These are phyloP conservation scores for Pugionium dolabratum DNA, from an alignment of 345 rosid genomes.

Conservation along the genomic window DNA sequence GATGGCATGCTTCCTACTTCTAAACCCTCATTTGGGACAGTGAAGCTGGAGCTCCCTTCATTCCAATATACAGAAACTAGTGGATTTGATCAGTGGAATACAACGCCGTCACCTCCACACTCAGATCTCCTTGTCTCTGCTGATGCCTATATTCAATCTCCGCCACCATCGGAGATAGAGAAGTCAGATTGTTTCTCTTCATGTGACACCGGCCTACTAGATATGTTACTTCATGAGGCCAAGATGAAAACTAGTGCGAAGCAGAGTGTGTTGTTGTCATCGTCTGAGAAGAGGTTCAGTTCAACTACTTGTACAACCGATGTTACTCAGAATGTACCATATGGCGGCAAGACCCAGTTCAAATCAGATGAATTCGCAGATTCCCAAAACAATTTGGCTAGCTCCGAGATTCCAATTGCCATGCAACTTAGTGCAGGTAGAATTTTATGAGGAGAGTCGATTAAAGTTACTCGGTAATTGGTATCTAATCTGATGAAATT, in stretches of 20 bases:
- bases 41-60: conserved; percentile 99
- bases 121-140: conserved; percentile 65
- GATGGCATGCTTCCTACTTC: conserved; percentile 91
- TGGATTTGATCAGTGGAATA: conserved; percentile 67
- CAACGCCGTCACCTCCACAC: conserved; percentile 56
- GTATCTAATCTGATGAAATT: conserved; percentile 9
- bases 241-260: conserved; percentile 65
- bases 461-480: conserved; percentile 28
- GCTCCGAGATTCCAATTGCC: conserved; percentile 62
- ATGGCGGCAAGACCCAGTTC: conserved; percentile 36
- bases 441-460: conserved; percentile 64
- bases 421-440: conserved; percentile 58
- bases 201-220: conserved; percentile 82
- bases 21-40: conserved; percentile 65
- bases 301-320: conserved; percentile 50
- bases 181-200: conserved; percentile 64
- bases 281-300: conserved; percentile 63
- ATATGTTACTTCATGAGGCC: conserved; percentile 84
- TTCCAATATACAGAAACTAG: conserved; percentile 93
- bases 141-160: conserved; percentile 83
- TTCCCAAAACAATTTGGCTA: conserved; percentile 59
- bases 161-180: conserved; percentile 53
- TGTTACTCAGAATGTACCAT: conserved; percentile 16
- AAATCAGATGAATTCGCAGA: conserved; percentile 65
- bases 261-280: conserved; percentile 51